phyloP scores from a whole-genome alignment of 768 basidiomycete species.

The Russula sp. region DNA sequence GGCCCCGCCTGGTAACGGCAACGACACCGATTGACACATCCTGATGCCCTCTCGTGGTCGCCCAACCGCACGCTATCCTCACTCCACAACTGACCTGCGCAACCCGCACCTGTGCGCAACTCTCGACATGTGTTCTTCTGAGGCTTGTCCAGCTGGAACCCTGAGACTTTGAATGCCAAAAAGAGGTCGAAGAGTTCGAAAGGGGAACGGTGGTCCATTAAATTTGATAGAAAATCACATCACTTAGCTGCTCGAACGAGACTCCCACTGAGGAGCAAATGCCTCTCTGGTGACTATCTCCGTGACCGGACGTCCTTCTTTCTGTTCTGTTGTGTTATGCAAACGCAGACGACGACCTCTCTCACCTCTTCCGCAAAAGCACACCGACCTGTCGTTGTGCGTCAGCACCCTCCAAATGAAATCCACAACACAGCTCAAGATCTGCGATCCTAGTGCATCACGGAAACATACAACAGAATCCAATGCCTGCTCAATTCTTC shows the following conservation, averaged over 20 bases:
- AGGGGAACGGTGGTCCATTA: constrained; percentile 45
- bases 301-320: neutral
- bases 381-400: constrained; percentile 59
- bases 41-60: no score
- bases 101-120: no score
- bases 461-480: constrained; percentile 63
- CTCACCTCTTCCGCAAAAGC: constrained; percentile 42
- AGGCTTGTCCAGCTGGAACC: constrained; percentile 91
- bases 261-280: neutral
- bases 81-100: no score
- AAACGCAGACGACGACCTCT: neutral
- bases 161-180: constrained; percentile 67
- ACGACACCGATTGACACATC: no score
- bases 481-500: constrained; percentile 30
- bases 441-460: no score
- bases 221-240: neutral
- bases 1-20: no score
- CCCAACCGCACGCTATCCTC: no score
- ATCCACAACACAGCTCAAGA: constrained; percentile 62
- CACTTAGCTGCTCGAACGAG: neutral
- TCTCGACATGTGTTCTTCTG: constrained; percentile 86
- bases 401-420: constrained; percentile 65
- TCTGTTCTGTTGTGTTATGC: neutral
- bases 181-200: constrained; percentile 64
- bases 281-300: neutral